These are phyloP conservation scores for Coemansia sp. DNA, from an alignment of 192 early-diverging fungal genomes.

Conservation along the genomic window DNA sequence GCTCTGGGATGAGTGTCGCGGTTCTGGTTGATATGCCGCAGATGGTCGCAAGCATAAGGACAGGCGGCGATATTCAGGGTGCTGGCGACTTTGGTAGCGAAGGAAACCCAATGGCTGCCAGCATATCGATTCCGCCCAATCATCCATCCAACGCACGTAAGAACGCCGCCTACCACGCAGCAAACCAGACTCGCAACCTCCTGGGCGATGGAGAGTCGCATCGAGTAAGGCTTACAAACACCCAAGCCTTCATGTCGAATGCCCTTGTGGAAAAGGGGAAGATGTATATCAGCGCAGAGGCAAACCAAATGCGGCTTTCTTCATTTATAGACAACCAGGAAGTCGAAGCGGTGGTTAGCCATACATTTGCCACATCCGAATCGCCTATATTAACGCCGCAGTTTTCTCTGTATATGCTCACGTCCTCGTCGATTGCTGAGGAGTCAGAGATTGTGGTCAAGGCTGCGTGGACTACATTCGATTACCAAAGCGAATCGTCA, in stretches of 20 bases:
- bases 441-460: conserved; percentile 53
- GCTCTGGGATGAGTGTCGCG: conserved; percentile 20
- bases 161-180: background rate
- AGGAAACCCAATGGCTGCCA: background rate
- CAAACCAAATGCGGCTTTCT: conserved; percentile 50
- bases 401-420: conserved; percentile 50
- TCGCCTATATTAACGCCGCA: conserved; percentile 51
- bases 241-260: conserved; percentile 48
- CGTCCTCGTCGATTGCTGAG: conserved; percentile 41
- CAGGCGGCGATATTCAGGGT: conserved; percentile 11
- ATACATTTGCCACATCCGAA: conserved; percentile 46
- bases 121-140: conserved; percentile 1
- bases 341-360: conserved; percentile 41
- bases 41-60: conserved; percentile 38
- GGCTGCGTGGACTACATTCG: conserved; percentile 51
- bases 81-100: background rate
- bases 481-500: conserved; percentile 33
- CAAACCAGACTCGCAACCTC: background rate
- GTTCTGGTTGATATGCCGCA: conserved; percentile 48
- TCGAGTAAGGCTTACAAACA: conserved; percentile 32
- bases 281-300: conserved; percentile 44
- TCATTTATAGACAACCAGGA: conserved; percentile 35
- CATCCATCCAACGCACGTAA: background rate
- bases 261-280: conserved; percentile 46
- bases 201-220: conserved; percentile 23